These are phyloP conservation scores for sweet orange (Citrus sinensis) DNA, from an alignment of 345 rosid genomes.

Conservation along the genomic window DVS_A1.0 CM039163.1:42518501-42519000, in stretches of 20 bases:
- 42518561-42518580: slow-evolving; percentile 13
- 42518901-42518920: slow-evolving; percentile 8
- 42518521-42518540: neutral
- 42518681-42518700: neutral
- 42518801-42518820: neutral
- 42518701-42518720: neutral
- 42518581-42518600: slow-evolving; percentile 88
- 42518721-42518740: neutral
- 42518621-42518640: slow-evolving; percentile 80
- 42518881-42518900: neutral
- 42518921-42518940: neutral
- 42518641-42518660: slow-evolving; percentile 76
- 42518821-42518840: neutral
- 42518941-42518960: neutral
- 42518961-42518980: slow-evolving; percentile 46
- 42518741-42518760: neutral
- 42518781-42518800: neutral
- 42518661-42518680: slow-evolving; percentile 56
- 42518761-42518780: neutral
- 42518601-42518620: slow-evolving; percentile 83
- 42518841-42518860: neutral
- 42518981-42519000: slow-evolving; percentile 75
- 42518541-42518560: neutral
- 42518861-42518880: neutral
- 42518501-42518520: neutral